Evolutionary conservation across 768 basidiomycete species (phyloP).

Genomic region (Boletus bicolor): DNA sequence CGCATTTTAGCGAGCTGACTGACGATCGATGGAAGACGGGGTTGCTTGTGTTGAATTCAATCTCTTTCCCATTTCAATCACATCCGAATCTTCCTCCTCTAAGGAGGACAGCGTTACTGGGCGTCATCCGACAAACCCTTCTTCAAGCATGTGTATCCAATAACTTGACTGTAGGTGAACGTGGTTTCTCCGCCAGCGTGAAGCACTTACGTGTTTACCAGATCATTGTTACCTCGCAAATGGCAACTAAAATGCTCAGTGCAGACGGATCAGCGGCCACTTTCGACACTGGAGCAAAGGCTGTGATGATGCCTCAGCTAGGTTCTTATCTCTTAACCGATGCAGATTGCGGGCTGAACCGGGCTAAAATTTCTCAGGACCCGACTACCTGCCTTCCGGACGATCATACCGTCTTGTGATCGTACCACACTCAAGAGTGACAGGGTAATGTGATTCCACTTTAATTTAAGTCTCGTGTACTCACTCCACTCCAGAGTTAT

Average conservation of each 20-base stretch:
- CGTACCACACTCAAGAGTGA: constrained; percentile 37
- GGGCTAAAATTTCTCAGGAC: constrained; percentile 20
- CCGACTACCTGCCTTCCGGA: constrained; percentile 41
- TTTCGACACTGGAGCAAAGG: constrained; percentile 62
- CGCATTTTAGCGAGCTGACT: constrained; percentile 9
- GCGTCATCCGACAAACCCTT: constrained; percentile 51
- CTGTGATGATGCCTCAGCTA: constrained; percentile 64
- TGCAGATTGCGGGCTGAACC: constrained; percentile 4
- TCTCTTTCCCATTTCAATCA: constrained; percentile 66
- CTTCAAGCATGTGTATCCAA: constrained; percentile 45
- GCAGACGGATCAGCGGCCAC: constrained; percentile 62
- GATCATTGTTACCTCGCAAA: constrained; percentile 63
- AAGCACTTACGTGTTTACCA: constrained; percentile 20
- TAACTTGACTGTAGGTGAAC: constrained; percentile 45
- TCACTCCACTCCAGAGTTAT: constrained; percentile 33
- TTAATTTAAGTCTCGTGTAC: constrained; percentile 3
- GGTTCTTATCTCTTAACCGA: constrained; percentile 37
- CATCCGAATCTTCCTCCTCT: constrained; percentile 36
- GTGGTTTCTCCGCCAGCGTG: background rate
- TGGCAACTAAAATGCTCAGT: constrained; percentile 65
- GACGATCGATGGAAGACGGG: constrained; percentile 35
- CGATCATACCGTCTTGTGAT: constrained; percentile 44
- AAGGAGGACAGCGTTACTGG: constrained; percentile 44
- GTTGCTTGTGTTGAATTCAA: constrained; percentile 62
- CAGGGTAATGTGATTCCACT: constrained; percentile 37